Evolutionary conservation across 2,329 filamentous ascomycete species (phyloP).

Genomic region (Cercospora brassicicola): DNA sequence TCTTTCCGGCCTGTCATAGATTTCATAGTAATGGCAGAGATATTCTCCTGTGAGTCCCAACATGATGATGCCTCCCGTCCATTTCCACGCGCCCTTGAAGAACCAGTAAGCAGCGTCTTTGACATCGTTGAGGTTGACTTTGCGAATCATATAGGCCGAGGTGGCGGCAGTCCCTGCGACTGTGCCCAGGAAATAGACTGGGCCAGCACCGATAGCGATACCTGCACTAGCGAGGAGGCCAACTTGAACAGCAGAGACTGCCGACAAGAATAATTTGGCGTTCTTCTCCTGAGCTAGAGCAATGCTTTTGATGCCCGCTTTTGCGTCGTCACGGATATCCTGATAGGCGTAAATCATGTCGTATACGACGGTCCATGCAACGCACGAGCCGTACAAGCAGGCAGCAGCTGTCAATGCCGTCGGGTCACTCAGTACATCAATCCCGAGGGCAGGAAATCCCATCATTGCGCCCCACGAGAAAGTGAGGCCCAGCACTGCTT

Average conservation of each 20-base stretch:
- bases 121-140: conserved; percentile 58
- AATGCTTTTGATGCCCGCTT: conserved; percentile 86
- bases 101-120: conserved; percentile 66
- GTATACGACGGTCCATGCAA: conserved; percentile 84
- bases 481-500: conserved; percentile 76
- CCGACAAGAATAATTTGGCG: conserved; percentile 73
- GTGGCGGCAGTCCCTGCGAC: conserved; percentile 59
- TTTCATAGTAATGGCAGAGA: conserved; percentile 24
- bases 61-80: conserved; percentile 61
- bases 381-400: conserved; percentile 72
- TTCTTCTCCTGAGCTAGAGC: conserved; percentile 75
- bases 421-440: conserved; percentile 67
- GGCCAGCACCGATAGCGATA: conserved; percentile 59
- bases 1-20: conserved; percentile 12
- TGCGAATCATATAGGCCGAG: conserved; percentile 60
- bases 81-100: conserved; percentile 57
- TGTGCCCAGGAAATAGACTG: conserved; percentile 59
- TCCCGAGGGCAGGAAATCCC: conserved; percentile 79
- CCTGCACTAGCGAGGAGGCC: conserved; percentile 70
- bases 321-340: conserved; percentile 82
- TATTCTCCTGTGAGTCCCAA: conserved; percentile 59
- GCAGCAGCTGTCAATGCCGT: conserved; percentile 65
- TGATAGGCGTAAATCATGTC: conserved; percentile 95
- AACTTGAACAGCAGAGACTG: conserved; percentile 68
- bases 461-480: conserved; percentile 89